Base-by-base conservation (phyloP, 164 flowering plant genomes). In the Stephania japonica region DNA sequence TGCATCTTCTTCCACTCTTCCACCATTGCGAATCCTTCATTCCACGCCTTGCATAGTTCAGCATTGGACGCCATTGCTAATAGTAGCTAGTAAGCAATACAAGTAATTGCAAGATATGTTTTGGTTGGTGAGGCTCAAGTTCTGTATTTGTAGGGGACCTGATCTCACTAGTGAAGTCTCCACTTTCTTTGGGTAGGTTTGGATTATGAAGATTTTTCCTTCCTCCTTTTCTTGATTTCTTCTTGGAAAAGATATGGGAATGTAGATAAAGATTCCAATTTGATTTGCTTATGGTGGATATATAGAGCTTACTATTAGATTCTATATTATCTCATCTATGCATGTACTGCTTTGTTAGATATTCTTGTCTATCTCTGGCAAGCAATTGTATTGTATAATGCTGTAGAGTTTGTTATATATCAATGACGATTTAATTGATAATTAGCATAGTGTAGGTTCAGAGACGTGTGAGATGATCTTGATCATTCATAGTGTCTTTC, bases 51-150 rank as follows among this genome's bases (percentile, higher is more conserved):
- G 5, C 23, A 26, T 4, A 77, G 70, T 5, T 73, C 41, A 11
- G 67, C 47, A 53, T 43, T 38, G 25, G 67, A 59, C 65, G 70
- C 80, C 80, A 77, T 77, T 14, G 9, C 6, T 47, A 47, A 47
- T 47, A 12, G 12, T 16, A 47, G 53, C 53, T 19, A 59, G 8
- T 8, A n/a, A 59, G 8, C 64, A 59, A 59, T 24, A 59, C n/a
- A 47, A 14, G 0, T 18, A 5, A 23, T n/a, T 21, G n/a, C 23
- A 7, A 56, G 63, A 19, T 56, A 18, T 5, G 63, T 19, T 56
- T 56, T 56, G 63, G 63, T 5, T 56, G 4, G 63, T 18, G 63
- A 56, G 63, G 63, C 63, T 56, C 63, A 56, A 59, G 64, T 24
- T 24, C 64, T 59, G 1, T 59, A 59, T 59, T 19, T 59, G 19